A percentile compares a stretch with the other conserved stretches of the same genome.
Conservation (phyloP, 176 grass and related monocot species). For the Canna indica region DNA sequence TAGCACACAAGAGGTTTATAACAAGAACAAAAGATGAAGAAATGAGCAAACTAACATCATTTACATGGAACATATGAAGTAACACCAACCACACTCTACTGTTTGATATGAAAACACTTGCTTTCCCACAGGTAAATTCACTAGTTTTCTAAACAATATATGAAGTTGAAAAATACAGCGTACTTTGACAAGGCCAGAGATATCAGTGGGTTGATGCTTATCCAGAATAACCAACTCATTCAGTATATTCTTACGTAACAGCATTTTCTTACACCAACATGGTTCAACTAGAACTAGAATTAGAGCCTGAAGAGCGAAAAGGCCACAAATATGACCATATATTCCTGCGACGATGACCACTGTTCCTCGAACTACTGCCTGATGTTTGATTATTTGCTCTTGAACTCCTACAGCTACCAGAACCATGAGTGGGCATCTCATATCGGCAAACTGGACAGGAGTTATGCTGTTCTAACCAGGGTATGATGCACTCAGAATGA, state of each 20-base stretch:
- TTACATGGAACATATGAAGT: neutral
- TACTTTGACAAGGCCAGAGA: neutral
- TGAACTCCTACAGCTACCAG: conserved; percentile 8
- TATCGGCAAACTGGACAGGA: conserved; percentile 87
- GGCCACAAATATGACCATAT: conserved; percentile 51
- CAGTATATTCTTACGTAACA: conserved; percentile 33
- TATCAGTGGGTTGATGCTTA: conserved; percentile 15
- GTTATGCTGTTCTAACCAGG: conserved; percentile 83
- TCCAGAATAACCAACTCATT: conserved; percentile 38
- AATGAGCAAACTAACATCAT: neutral
- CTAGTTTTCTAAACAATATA: neutral
- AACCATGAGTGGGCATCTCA: conserved; percentile 36
- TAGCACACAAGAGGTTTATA: neutral
- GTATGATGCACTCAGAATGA: conserved; percentile 73
- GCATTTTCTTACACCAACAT: conserved; percentile 23
- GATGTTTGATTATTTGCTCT: neutral
- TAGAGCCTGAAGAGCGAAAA: conserved; percentile 30
- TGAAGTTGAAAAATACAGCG: neutral
- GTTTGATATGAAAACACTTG: neutral
- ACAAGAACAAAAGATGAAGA: neutral
- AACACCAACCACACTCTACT: neutral
- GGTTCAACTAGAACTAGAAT: conserved; percentile 14
- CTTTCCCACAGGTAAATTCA: neutral
- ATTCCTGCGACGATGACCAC: conserved; percentile 19
- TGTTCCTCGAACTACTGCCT: neutral